Conservation (phyloP, 257 asterid genomes). For the Forsythia viridissima region DNA sequence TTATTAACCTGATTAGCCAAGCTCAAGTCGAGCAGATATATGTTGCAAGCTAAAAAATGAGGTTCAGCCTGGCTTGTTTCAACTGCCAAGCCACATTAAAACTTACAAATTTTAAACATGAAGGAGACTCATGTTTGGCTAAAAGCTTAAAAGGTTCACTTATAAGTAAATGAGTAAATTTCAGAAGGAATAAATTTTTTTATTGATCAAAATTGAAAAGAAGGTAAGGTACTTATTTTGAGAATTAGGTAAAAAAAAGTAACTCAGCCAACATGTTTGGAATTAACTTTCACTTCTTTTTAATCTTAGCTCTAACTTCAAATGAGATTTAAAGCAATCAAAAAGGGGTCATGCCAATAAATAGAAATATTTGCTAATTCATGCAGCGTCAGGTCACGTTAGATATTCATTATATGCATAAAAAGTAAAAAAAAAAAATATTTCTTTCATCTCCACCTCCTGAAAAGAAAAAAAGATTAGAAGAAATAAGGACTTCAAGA, state of each 20-base stretch:
- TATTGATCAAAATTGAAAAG: not conserved
- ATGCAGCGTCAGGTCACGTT: not conserved
- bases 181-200: not conserved
- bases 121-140: not conserved
- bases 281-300: not conserved
- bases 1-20: not conserved
- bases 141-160: not conserved
- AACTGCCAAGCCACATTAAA: not conserved
- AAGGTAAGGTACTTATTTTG: not conserved
- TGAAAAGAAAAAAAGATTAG: not conserved
- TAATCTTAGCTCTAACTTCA: not conserved
- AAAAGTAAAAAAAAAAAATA: not conserved
- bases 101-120: not conserved
- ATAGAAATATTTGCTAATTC: not conserved
- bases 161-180: not conserved
- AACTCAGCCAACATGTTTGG: not conserved
- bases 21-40: not conserved
- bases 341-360: not conserved
- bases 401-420: not conserved
- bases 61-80: not conserved
- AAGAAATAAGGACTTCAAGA: not conserved
- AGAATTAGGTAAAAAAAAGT: not conserved
- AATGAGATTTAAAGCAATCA: not conserved
- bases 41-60: not conserved
- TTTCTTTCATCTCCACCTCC: not conserved